These are phyloP conservation scores for Kwoniella shivajii DNA, from an alignment of 1,284 basidiomycete genomes.

Conservation along the genomic window DNA sequence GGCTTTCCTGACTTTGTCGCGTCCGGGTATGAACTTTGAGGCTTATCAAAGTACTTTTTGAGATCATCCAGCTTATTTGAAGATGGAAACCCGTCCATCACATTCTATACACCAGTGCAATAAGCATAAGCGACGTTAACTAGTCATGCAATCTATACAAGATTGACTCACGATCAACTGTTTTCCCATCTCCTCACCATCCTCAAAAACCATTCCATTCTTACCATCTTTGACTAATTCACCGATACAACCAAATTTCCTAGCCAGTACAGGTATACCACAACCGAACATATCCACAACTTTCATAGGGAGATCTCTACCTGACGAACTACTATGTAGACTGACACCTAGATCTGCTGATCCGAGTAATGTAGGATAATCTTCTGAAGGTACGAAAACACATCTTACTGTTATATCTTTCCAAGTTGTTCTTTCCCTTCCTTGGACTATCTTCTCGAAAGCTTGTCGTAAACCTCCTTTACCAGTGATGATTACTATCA, in stretches of 20 bases:
- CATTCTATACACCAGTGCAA: not conserved
- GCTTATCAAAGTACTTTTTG: conserved; percentile 19
- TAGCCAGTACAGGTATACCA: conserved; percentile 86
- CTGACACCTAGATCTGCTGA: conserved; percentile 90
- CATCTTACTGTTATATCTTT: conserved; percentile 78
- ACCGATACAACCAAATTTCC: conserved; percentile 79
- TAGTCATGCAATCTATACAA: not conserved
- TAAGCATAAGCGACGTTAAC: not conserved
- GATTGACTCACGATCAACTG: conserved; percentile 67
- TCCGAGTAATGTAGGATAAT: conserved; percentile 84
- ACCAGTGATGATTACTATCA: conserved; percentile 86
- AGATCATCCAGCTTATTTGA: conserved; percentile 11
- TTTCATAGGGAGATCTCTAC: conserved; percentile 96
- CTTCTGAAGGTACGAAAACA: conserved; percentile 81
- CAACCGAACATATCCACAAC: conserved; percentile 99
- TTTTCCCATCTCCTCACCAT: conserved; percentile 67
- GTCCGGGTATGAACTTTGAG: too few relatives aligned
- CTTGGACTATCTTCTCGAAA: conserved; percentile 70
- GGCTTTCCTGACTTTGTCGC: conserved; percentile 10
- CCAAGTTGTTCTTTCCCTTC: conserved; percentile 66
- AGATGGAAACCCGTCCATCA: conserved; percentile 12
- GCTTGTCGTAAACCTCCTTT: conserved; percentile 76
- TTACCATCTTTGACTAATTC: conserved; percentile 82
- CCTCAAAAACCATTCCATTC: conserved; percentile 80
- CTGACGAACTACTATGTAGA: conserved; percentile 87